A percentile compares a stretch with the other conserved stretches of the same genome.
Evolutionary conservation across 306 rosid species (phyloP).

Genomic region (Malus asiatica): DNA sequence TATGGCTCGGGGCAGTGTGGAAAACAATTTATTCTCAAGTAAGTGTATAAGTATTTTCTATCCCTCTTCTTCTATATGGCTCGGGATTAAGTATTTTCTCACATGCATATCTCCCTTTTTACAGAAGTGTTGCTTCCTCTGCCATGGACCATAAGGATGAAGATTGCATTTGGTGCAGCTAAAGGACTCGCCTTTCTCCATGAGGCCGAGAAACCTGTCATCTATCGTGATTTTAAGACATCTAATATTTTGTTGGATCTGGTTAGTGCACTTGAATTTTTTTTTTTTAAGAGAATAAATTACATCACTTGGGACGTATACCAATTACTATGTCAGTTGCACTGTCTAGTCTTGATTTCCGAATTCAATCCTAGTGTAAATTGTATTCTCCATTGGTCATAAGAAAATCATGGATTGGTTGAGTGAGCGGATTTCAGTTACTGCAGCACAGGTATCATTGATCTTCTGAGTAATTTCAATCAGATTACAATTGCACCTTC

Average conservation of each 20-base stretch:
- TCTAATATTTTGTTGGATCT: conserved; percentile 79
- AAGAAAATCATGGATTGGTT: background rate
- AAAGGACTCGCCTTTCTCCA: conserved; percentile 98
- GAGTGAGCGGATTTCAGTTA: background rate
- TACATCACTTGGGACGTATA: background rate
- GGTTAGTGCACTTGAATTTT: conserved; percentile 36
- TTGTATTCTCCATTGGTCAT: background rate
- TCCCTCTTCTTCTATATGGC: background rate
- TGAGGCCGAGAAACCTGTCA: conserved; percentile 92
- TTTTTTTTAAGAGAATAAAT: background rate
- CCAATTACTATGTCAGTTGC: background rate
- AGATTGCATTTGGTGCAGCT: conserved; percentile 91
- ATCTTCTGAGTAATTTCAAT: background rate
- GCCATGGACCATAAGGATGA: conserved; percentile 97
- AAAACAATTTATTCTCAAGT: conserved; percentile 88
- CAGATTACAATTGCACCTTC: background rate
- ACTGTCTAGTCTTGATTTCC: background rate
- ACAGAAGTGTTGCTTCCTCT: conserved; percentile 88
- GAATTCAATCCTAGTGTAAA: background rate
- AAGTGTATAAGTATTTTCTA: conserved; percentile 12
- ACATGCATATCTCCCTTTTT: background rate
- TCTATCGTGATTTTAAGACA: conserved; percentile 96
- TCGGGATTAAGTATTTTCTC: conserved; percentile 4
- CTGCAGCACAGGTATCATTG: background rate
- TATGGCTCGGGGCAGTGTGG: conserved; percentile 92